These are phyloP conservation scores for Nitzschia sp. DNA, from an alignment of 108 stramenopile genomes.

Conservation along the genomic window DNA sequence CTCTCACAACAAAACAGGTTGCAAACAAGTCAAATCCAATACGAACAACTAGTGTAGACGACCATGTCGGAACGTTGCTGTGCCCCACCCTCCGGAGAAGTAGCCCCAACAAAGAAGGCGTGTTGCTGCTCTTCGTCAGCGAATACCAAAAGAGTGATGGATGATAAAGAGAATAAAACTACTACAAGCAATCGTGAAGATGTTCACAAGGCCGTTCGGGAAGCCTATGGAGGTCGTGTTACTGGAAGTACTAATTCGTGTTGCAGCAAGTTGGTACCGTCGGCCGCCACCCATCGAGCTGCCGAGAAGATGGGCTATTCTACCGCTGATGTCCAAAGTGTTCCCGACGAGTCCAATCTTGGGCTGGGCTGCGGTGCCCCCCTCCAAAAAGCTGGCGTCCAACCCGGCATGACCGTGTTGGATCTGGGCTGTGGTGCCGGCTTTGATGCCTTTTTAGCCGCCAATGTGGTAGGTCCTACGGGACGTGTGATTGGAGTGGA, in stretches of 20 bases:
- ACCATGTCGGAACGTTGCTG: background rate
- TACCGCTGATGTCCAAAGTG: background rate
- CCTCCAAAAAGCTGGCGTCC: background rate
- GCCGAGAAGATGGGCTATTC: background rate
- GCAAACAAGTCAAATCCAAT: no score
- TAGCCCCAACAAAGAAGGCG: background rate
- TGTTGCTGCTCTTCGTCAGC: background rate
- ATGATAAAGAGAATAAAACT: background rate
- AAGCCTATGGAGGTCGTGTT: background rate
- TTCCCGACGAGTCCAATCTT: background rate
- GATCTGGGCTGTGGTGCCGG: conserved; percentile 49
- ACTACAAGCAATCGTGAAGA: background rate
- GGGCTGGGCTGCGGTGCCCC: conserved; percentile 1
- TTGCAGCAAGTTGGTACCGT: background rate
- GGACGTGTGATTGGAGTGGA: conserved; percentile 77
- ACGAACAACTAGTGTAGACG: no score
- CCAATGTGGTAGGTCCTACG: conserved; percentile 46
- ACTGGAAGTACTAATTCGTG: background rate
- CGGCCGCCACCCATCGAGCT: background rate
- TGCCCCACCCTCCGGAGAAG: background rate
- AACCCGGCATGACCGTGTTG: background rate
- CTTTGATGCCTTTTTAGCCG: conserved; percentile 61
- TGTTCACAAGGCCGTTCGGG: background rate
- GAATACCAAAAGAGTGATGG: background rate
- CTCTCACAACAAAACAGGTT: no score